These are phyloP conservation scores for Ganoderma boninense DNA, from an alignment of 1,284 basidiomycete species.

Conservation along the genomic window DNA sequence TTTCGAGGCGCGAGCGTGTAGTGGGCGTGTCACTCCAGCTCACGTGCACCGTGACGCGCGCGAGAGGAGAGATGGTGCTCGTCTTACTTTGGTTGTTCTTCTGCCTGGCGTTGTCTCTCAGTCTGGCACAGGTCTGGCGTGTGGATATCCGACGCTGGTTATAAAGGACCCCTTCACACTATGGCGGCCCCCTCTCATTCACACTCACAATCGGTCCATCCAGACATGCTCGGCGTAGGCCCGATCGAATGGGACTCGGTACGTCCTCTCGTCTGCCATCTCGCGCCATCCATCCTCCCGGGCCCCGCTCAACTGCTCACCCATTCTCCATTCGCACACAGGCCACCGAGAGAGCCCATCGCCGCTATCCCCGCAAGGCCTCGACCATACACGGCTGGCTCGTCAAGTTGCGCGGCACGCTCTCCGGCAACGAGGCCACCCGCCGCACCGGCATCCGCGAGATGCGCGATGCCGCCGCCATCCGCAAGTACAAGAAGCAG, in stretches of 20 bases:
- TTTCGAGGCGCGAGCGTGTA: conserved; percentile 14
- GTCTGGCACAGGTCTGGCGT: background rate
- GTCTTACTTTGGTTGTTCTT: background rate
- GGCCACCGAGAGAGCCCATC: conserved; percentile 50
- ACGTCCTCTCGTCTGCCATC: conserved; percentile 17
- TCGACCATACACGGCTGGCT: conserved; percentile 80
- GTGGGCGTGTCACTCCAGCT: conserved; percentile 26
- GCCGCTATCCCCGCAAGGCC: conserved; percentile 55
- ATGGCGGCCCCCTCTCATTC: conserved; percentile 4
- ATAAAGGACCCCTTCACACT: conserved; percentile 5
- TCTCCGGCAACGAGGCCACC: conserved; percentile 69
- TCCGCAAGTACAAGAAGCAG: conserved; percentile 35
- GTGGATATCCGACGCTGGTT: background rate
- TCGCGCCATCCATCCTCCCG: conserved; percentile 1
- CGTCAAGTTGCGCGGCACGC: conserved; percentile 79
- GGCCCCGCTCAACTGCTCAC: conserved; percentile 31
- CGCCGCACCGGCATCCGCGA: conserved; percentile 55
- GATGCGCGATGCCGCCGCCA: conserved; percentile 44
- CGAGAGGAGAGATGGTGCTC: conserved; percentile 18
- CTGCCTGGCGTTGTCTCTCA: background rate
- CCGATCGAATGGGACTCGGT: conserved; percentile 55
- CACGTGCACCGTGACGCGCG: conserved; percentile 31
- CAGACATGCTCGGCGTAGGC: conserved; percentile 16
- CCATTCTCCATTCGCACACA: background rate
- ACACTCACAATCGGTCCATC: background rate